Conservation (phyloP, 73 alveolate genomes). For the Blepharisma japonicum region DNA sequence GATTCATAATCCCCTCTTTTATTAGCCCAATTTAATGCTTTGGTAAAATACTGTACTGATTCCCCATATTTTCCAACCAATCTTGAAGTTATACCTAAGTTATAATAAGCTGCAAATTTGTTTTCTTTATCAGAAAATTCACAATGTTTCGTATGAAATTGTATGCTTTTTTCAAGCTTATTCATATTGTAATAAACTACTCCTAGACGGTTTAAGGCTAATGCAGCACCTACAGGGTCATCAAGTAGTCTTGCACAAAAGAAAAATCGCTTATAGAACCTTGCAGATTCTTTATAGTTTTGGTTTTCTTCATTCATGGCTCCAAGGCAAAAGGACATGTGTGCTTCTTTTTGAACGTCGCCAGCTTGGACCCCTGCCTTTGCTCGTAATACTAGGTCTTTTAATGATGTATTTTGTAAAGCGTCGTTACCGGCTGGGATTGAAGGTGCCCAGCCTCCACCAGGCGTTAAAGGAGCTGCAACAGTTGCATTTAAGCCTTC, state of each 20-base stretch:
- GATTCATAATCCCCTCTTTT: constrained; percentile 90
- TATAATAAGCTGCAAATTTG: constrained; percentile 94
- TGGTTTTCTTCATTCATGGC: constrained; percentile 92
- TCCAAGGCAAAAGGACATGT: constrained; percentile 95
- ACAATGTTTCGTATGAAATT: constrained; percentile 88
- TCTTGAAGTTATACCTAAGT: constrained; percentile 89
- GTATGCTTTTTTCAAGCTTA: constrained; percentile 83
- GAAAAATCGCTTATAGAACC: constrained; percentile 93
- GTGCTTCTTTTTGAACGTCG: constrained; percentile 96
- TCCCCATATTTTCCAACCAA: constrained; percentile 66
- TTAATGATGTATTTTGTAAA: constrained; percentile 67
- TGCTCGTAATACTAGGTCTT: constrained; percentile 94
- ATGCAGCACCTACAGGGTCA: constrained; percentile 96
- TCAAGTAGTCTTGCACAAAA: constrained; percentile 95
- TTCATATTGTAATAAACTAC: constrained; percentile 86
- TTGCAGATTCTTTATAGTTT: constrained; percentile 77
- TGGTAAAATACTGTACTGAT: constrained; percentile 73
- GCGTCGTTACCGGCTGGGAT: constrained; percentile 81
- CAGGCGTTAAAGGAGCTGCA: constrained; percentile 93
- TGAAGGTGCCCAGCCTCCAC: constrained; percentile 98
- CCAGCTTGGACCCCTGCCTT: constrained; percentile 97
- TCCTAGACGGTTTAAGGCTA: constrained; percentile 96
- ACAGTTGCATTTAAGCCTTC: constrained; percentile 93
- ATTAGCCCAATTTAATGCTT: constrained; percentile 91
- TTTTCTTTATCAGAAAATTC: constrained; percentile 91